Conservation (phyloP, 106 monocot species). For the Dendrobium nobile region DNA sequence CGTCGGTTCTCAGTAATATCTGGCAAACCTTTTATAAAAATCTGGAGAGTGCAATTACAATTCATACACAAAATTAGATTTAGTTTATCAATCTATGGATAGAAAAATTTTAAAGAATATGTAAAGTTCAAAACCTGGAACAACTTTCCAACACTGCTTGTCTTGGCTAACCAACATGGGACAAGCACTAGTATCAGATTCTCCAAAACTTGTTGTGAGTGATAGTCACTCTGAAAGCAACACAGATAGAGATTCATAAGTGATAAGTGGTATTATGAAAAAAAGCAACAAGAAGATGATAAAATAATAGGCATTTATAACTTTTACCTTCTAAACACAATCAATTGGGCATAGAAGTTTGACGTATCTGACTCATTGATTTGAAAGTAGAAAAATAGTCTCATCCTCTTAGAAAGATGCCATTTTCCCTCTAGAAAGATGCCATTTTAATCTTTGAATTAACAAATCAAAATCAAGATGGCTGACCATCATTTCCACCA, state of each 20-base stretch:
- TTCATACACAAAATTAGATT: neutral
- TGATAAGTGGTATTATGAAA: neutral
- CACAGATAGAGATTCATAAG: neutral
- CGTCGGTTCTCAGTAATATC: conserved; percentile 54
- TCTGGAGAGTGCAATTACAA: conserved; percentile 34
- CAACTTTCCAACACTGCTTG: conserved; percentile 46
- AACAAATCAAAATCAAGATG: neutral
- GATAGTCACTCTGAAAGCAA: conserved; percentile 44
- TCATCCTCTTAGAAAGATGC: too few species aligned
- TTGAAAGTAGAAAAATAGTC: too few species aligned
- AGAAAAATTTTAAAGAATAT: neutral
- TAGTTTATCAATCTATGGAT: neutral
- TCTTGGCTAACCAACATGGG: conserved; percentile 72
- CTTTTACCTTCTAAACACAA: neutral
- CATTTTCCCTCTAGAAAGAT: too few species aligned
- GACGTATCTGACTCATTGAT: neutral
- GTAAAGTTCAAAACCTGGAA: conserved; percentile 47
- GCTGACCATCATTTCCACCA: neutral
- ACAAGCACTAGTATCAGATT: conserved; percentile 67
- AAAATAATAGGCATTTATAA: neutral
- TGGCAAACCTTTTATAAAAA: conserved; percentile 71
- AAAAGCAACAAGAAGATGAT: neutral
- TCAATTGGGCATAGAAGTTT: neutral
- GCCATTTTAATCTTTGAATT: neutral
- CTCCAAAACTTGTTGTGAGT: conserved; percentile 81